Evolutionary conservation across 2,329 filamentous ascomycete species (phyloP).

Genomic region (Ascochyta koolunga): DNA sequence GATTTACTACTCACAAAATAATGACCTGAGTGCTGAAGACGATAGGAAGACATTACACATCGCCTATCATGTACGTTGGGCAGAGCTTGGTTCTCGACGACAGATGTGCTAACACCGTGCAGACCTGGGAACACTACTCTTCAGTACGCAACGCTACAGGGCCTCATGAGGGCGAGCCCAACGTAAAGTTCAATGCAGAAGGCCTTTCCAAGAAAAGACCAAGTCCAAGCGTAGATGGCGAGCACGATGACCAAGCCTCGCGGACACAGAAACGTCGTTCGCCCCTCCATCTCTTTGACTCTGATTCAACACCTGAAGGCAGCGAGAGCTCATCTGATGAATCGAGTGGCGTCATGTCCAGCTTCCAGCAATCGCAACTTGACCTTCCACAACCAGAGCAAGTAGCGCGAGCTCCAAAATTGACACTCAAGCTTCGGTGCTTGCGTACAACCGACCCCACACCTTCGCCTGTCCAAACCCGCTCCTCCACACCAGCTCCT

Average conservation of each 20-base stretch:
- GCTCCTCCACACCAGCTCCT: slow-evolving; percentile 25
- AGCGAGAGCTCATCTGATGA: slow-evolving; percentile 46
- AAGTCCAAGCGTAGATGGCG: slow-evolving; percentile 58
- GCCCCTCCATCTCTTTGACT: slow-evolving; percentile 52
- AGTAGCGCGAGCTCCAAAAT: slow-evolving; percentile 33
- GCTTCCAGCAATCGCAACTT: slow-evolving; percentile 31
- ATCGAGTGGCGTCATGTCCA: slow-evolving; percentile 36
- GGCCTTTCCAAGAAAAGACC: slow-evolving; percentile 52
- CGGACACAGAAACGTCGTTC: slow-evolving; percentile 61
- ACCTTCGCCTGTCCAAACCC: slow-evolving; percentile 24
- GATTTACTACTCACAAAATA: slow-evolving; percentile 33
- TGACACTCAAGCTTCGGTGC: slow-evolving; percentile 43
- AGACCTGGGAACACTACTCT: slow-evolving; percentile 71
- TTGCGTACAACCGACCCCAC: slow-evolving; percentile 34
- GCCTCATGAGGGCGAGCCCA: slow-evolving; percentile 62
- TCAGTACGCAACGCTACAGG: slow-evolving; percentile 67
- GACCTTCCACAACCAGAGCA: slow-evolving; percentile 26
- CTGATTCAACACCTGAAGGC: slow-evolving; percentile 46
- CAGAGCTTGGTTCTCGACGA: background rate
- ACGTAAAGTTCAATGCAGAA: slow-evolving; percentile 47
- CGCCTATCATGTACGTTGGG: slow-evolving; percentile 64
- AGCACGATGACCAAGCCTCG: slow-evolving; percentile 56
- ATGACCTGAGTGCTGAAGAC: slow-evolving; percentile 39
- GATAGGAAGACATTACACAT: slow-evolving; percentile 59
- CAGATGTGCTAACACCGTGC: slow-evolving; percentile 28